Evolutionary conservation across 192 early-diverging fungal genomes (phyloP), one percentile per base, ranked within the genome.

Genomic region (Rhizophagus sp.): DNA sequence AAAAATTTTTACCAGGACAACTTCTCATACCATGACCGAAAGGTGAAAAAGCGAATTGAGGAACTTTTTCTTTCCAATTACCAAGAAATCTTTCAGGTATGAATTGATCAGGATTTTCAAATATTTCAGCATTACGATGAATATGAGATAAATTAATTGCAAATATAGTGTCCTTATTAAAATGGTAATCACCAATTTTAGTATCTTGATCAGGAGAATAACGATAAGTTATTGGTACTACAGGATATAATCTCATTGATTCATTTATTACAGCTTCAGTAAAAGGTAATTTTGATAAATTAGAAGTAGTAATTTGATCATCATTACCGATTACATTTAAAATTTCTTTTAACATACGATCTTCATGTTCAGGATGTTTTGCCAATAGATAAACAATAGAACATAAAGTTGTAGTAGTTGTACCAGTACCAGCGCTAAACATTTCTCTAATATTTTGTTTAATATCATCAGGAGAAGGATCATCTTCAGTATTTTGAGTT

Each of bases 221-320:
- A 70, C 83, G 79, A 80, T 81, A 82, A 33, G 81, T 84, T 78
- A 78, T 24, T 7, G 76, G 76, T 3, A 52, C 84, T 34, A 89
- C 83, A 3, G 90, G 85, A 78, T 89, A 76, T n/a, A 90, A 63
- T 65, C 89, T 82, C 73, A 88, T 81, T 24, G 89, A 85, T 72
- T 92, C 91, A 65, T 90, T 82, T 79, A 91, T 83, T 33, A 90
- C 85, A 25, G 86, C 85, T 65, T 88, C 90, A 49, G 88, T 74
- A 74, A 82, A 87, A 57, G 84, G 80, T 34, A 90, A 80, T 61
- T 87, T 83, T 68, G 87, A 85, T 65, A 89, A 74, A 66, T 88
- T 85, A 33, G 85, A 82, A 41, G 88, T 84, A 34, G 81, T 77
- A 39, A 84, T 79, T 41, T 9, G 22, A 25, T 50, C 12, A 66